phyloP scores from a whole-genome alignment of 1,284 basidiomycete species.

The Sporisorium graminicola region DNA sequence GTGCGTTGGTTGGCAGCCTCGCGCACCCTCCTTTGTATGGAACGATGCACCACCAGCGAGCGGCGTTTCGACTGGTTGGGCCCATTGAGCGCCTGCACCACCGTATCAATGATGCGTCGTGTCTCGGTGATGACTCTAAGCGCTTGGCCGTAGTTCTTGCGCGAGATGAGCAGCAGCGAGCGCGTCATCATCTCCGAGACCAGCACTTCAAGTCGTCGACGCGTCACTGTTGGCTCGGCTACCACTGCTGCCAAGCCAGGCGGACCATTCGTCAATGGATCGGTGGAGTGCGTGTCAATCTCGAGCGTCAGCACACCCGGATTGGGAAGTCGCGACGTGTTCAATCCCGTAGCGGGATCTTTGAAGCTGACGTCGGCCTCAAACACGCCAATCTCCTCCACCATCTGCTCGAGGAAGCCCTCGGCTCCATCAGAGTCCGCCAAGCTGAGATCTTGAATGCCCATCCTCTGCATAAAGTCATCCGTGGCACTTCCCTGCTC shows the following conservation, averaged over 20 bases:
- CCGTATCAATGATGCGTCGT: conserved; percentile 64
- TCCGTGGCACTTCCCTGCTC: conserved; percentile 63
- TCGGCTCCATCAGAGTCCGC: conserved; percentile 44
- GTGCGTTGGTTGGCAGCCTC: conserved; percentile 55
- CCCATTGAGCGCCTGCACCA: conserved; percentile 56
- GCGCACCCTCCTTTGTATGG: conserved; percentile 48
- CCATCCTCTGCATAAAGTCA: conserved; percentile 65
- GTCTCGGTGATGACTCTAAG: conserved; percentile 60
- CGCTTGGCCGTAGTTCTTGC: conserved; percentile 61
- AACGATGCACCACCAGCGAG: conserved; percentile 33
- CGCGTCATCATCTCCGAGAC: conserved; percentile 67
- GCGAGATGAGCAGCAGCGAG: conserved; percentile 59
- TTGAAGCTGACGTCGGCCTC: conserved; percentile 62
- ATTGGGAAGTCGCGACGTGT: conserved; percentile 44
- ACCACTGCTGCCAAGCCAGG: conserved; percentile 54
- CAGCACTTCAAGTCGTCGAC: conserved; percentile 61
- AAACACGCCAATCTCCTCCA: conserved; percentile 64
- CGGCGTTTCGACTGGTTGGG: conserved; percentile 31
- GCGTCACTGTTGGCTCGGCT: conserved; percentile 61
- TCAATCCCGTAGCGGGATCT: conserved; percentile 51
- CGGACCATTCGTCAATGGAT: conserved; percentile 52
- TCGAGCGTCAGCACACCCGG: conserved; percentile 60
- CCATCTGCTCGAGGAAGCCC: conserved; percentile 53
- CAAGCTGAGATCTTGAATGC: conserved; percentile 58
- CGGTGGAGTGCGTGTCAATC: conserved; percentile 55